These are phyloP conservation scores for Trichoderma sp. DNA, from an alignment of 2,329 filamentous ascomycete genomes.

Conservation along the genomic window DNA sequence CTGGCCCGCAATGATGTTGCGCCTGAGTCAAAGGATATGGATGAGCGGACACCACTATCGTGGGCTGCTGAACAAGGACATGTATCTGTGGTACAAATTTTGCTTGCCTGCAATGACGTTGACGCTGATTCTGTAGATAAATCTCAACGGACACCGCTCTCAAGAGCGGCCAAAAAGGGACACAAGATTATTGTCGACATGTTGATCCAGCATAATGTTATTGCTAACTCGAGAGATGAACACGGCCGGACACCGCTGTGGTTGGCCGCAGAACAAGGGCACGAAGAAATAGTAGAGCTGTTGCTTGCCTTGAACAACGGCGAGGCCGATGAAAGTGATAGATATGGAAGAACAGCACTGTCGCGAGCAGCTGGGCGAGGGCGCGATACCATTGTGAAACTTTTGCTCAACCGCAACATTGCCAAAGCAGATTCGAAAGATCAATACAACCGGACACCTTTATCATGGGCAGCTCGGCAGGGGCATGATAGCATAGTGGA, in stretches of 20 bases:
- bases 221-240: neutral
- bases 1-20: neutral
- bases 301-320: neutral
- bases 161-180: neutral
- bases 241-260: neutral
- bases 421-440: neutral
- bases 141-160: neutral
- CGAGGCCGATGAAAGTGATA: neutral
- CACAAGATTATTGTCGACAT: neutral
- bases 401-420: neutral
- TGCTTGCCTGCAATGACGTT: neutral
- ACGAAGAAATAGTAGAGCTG: neutral
- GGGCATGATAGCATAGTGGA: neutral
- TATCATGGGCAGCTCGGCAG: neutral
- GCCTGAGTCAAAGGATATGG: neutral
- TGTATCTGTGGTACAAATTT: neutral
- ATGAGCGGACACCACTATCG: neutral
- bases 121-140: neutral
- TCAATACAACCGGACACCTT: neutral
- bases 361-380: neutral
- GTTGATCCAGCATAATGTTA: neutral
- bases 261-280: neutral
- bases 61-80: neutral
- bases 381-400: neutral
- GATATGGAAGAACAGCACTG: neutral